Base-by-base conservation (phyloP, 2,329 filamentous ascomycete genomes). In the Seiridium unicorne region DNA sequence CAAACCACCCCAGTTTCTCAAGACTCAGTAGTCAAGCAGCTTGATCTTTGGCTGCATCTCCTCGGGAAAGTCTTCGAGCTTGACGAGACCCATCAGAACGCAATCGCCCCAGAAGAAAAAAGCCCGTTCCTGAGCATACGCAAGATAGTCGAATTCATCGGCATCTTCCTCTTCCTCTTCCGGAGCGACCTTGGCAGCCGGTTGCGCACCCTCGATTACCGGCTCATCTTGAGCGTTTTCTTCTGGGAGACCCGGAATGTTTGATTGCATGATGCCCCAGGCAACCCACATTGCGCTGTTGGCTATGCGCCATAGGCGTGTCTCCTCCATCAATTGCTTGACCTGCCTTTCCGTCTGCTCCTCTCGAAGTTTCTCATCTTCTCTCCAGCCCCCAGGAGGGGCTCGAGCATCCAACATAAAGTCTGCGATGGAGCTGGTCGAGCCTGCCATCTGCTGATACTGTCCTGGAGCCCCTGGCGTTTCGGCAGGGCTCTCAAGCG, bases 211-310 rank as follows among this genome's bases (percentile, higher is more conserved):
- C 32, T 54, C 65, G 26, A 68, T 70, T 36, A 73, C 72, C 8
- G 65, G 67, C 11, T 75, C 76, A 42, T 80, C 79, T 11, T 5
- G 26, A 26, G 51, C 3, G 9, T 53, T 42, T 35, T 40, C 36
- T 35, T 53, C 31, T 10, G 89, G 85, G 72, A 94, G 80, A 0
- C 88, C 91, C 0, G 91, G 88, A 1, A 96, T 82, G 72, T 95
- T 93, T 53, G 95, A 94, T 76, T 99, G 95, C 56, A 99, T 90
- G 63, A 98, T 92, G 32, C 95, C 95, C 95, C 95, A 99, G 1
- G 93, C 91, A 32, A 96, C 86, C 95, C 95, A 99, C 76, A 91
- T 87, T 2, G 92, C 92, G 42, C 89, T 93, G 76, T 95, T 96
- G 44, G 92, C 91, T 0, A 91, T 81, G 3, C 95, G 87, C 95